These are phyloP conservation scores for Vanderwaltozyma tropicalis DNA, from an alignment of 805 yeast species.

Conservation along the genomic window DNA sequence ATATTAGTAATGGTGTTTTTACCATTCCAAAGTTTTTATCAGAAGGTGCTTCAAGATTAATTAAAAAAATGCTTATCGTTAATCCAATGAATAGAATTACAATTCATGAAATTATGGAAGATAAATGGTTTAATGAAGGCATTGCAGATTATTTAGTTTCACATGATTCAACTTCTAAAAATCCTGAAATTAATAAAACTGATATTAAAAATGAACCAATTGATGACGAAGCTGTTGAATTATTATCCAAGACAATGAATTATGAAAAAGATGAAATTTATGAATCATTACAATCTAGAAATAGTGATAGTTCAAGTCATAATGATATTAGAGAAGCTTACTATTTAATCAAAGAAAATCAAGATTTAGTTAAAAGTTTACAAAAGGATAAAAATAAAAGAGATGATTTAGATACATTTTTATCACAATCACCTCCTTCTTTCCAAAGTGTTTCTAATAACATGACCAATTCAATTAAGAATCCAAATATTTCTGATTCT, in stretches of 20 bases:
- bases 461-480: background rate
- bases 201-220: constrained; percentile 22
- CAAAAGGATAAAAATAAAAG: constrained; percentile 34
- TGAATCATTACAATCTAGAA: constrained; percentile 47
- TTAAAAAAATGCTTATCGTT: constrained; percentile 87
- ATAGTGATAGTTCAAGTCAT: constrained; percentile 31
- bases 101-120: constrained; percentile 83
- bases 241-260: constrained; percentile 78
- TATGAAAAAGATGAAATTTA: constrained; percentile 75
- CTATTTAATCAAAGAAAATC: constrained; percentile 71
- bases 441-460: constrained; percentile 12
- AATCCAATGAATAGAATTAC: constrained; percentile 91
- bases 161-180: constrained; percentile 10
- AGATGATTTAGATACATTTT: constrained; percentile 46
- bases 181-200: constrained; percentile 5
- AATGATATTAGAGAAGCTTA: constrained; percentile 85
- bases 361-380: constrained; percentile 54
- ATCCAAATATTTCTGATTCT: constrained; percentile 1
- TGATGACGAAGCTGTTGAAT: constrained; percentile 67
- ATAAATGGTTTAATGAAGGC: constrained; percentile 82
- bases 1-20: constrained; percentile 86
- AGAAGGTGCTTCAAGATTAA: constrained; percentile 70
- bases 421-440: constrained; percentile 56
- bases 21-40: constrained; percentile 81
- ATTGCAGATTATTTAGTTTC: constrained; percentile 70